Evolutionary conservation across 768 basidiomycete species (phyloP).

Genomic region (Guyanaporus albipodus): DNA sequence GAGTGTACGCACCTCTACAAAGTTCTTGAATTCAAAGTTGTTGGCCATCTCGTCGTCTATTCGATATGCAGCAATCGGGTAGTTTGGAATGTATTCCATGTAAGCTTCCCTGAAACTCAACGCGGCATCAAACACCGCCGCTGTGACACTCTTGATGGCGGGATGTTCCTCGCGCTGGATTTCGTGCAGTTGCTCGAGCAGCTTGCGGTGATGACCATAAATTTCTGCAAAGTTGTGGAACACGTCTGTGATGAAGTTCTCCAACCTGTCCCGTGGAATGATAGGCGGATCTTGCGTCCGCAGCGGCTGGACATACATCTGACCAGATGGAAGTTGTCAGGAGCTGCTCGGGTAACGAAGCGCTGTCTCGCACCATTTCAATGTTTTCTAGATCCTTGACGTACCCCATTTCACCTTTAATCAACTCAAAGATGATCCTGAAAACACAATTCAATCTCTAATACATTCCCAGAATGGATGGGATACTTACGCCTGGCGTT

Average conservation of each 20-base stretch:
- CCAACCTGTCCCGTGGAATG: conserved; percentile 64
- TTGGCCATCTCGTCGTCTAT: conserved; percentile 86
- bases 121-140: conserved; percentile 82
- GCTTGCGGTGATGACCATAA: conserved; percentile 63
- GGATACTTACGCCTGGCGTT: conserved; percentile 73
- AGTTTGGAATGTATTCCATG: conserved; percentile 89
- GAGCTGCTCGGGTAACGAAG: conserved; percentile 16
- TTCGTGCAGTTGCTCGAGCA: conserved; percentile 79
- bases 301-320: conserved; percentile 84
- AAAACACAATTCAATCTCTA: background rate
- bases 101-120: conserved; percentile 92
- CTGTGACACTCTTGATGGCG: conserved; percentile 72
- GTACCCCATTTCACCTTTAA: conserved; percentile 94
- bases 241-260: conserved; percentile 78
- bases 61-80: conserved; percentile 84
- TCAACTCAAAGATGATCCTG: conserved; percentile 90
- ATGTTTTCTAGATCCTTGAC: conserved; percentile 90
- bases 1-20: conserved; percentile 62
- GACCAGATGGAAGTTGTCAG: conserved; percentile 2
- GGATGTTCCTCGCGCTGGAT: conserved; percentile 89
- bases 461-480: background rate
- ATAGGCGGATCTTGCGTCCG: conserved; percentile 72
- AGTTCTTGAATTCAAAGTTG: conserved; percentile 74
- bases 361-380: conserved; percentile 47
- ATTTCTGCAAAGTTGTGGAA: conserved; percentile 87